Conservation (phyloP, 495 filamentous ascomycete genomes). For the Astrothelium subdiscretum region DNA sequence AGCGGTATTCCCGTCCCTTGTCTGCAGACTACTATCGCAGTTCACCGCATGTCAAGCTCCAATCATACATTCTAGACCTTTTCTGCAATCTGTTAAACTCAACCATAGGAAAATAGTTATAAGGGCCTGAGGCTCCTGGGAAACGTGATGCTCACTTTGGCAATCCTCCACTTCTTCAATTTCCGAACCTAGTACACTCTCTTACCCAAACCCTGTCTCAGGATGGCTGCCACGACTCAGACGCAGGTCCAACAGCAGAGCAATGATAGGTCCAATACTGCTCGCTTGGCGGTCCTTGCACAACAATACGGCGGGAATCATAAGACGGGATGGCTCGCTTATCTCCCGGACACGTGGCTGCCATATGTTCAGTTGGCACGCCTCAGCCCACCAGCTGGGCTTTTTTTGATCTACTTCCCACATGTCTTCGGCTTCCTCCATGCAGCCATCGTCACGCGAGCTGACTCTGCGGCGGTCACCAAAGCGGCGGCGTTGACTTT, state of each 20-base stretch:
- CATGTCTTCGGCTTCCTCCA: not conserved
- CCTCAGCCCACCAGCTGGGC: not conserved
- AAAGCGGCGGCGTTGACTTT: not conserved
- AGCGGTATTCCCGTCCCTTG: not conserved
- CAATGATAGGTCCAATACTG: not conserved
- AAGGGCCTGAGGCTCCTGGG: no score
- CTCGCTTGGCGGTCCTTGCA: not conserved
- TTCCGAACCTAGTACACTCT: no score
- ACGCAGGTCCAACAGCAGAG: not conserved
- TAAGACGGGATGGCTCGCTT: not conserved
- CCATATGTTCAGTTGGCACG: slow-evolving; percentile 9
- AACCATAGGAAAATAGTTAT: no score
- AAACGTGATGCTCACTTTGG: no score
- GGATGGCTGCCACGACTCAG: not conserved
- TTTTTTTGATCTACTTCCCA: slow-evolving; percentile 5
- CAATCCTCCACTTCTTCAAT: no score
- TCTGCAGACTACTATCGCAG: no score
- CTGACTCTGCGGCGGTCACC: not conserved
- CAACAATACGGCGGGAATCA: not conserved
- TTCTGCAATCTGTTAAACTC: not conserved
- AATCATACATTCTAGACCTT: not conserved
- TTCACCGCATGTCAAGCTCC: no score
- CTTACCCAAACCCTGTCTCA: no score
- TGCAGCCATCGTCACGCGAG: not conserved
- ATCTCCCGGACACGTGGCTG: slow-evolving; percentile 5